Conservation (phyloP, 768 basidiomycete genomes). For the Boletus rufocinnamomeus region DNA sequence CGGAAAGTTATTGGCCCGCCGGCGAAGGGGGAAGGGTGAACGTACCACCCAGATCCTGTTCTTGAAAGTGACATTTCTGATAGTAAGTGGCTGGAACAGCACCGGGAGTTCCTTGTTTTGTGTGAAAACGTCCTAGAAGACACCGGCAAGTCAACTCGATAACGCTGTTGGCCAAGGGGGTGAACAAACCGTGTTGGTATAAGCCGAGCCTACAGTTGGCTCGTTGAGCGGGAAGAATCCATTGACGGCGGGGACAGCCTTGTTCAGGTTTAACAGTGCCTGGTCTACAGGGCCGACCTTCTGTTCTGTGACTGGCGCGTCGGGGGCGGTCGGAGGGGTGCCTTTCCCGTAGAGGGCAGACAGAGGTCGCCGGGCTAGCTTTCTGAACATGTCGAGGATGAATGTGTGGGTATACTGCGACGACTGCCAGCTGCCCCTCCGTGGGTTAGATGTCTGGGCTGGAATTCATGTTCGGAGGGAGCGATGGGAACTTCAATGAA, state of each 20-base stretch:
- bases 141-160: not conserved
- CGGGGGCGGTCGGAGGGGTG: not conserved
- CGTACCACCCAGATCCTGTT: constrained; percentile 70
- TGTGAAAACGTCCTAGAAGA: constrained; percentile 38
- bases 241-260: constrained; percentile 47
- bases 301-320: not conserved
- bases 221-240: constrained; percentile 64
- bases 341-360: not conserved
- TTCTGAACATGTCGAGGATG: not conserved
- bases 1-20: not conserved
- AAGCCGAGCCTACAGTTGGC: constrained; percentile 53
- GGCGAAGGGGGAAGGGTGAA: not conserved
- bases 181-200: constrained; percentile 23
- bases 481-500: not conserved
- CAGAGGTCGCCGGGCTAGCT: not conserved
- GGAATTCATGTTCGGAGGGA: not conserved
- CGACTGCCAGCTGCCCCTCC: not conserved
- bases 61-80: constrained; percentile 65
- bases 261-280: constrained; percentile 41
- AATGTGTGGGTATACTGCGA: not conserved
- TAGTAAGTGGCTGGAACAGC: constrained; percentile 66
- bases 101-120: constrained; percentile 54
- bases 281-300: not conserved
- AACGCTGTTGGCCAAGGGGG: not conserved
- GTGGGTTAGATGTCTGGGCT: not conserved